Evolutionary conservation across 306 rosid genomes (phyloP).

Genomic region (Vigna mungo): DNA sequence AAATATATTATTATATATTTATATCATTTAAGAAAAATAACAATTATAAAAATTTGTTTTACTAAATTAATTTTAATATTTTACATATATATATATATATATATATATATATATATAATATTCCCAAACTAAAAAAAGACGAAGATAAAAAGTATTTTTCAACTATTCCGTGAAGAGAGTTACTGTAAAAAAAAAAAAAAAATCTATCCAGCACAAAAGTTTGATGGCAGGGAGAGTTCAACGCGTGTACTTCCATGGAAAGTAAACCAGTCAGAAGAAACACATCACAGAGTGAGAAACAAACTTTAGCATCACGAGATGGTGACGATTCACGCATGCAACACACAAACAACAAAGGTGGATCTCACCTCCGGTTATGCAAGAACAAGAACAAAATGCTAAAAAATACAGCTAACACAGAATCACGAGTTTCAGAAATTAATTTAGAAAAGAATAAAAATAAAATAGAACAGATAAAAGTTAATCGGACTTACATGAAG

Average conservation of each 20-base stretch:
- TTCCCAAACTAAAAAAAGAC: too few relatives aligned
- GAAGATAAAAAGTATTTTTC: too few relatives aligned
- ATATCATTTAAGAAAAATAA: too few relatives aligned
- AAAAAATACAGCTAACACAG: background rate
- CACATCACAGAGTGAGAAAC: background rate
- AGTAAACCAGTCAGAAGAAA: background rate
- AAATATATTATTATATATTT: too few relatives aligned
- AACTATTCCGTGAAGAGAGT: too few relatives aligned
- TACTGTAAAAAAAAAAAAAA: too few relatives aligned
- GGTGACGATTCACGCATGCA: conserved; percentile 40
- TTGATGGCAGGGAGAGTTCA: background rate
- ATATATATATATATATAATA: too few relatives aligned
- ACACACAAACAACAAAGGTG: background rate
- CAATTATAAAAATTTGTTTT: too few relatives aligned
- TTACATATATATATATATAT: too few relatives aligned
- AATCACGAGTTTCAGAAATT: background rate
- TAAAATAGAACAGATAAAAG: rapidly evolving
- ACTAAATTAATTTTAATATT: too few relatives aligned
- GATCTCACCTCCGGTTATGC: background rate
- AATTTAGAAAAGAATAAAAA: background rate
- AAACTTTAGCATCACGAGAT: conserved; percentile 6
- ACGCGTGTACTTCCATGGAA: background rate
- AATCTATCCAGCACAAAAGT: background rate
- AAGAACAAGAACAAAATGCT: background rate
- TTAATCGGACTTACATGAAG: conserved; percentile 4